Evolutionary conservation across 371 early-diverging fungal genomes (phyloP), one percentile per base, ranked within the genome.

Genomic region (Basidiobolus meristosporus): DNA sequence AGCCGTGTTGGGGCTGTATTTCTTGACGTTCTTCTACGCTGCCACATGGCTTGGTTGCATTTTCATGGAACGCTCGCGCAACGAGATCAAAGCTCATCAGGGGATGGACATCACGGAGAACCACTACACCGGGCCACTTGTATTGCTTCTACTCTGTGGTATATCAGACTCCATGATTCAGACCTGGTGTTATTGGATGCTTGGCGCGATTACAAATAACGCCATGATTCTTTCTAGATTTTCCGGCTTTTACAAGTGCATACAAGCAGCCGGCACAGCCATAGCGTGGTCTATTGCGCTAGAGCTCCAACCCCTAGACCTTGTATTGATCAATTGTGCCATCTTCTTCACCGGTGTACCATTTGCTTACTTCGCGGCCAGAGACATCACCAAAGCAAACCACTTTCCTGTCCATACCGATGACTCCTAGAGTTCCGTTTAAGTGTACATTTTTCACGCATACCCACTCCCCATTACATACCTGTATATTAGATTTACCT

Each of bases 181-280:
- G 55, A 55, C 59, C 12, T 52, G 46, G 36, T 53, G 50, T 18
- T 62, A 59, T 47, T 81, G 82, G 81, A 45, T 82, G 21, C 75
- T 81, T 62, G 82, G 82, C 9, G 68, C 81, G 30, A 62, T 78
- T 39, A 63, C 74, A 22, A 78, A 78, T 52, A 75, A 83, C 33
- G 62, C 70, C 46, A 50, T 61, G 42, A 45, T 62, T 23, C 61
- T 80, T 18, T 65, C 83, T 33, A 63, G 75, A 26, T 84, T 72
- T 48, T 71, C 77, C 16, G 87, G 62, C 15, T 58, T 53, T 43
- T 61, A 56, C 48, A 61, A 61, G 38, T 51, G 56, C 7, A 47
- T 61, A 16, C 62, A 61, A 39, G 57, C 62, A 11, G 53, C 56
- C 10, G 62, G 62, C n/a, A 45, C 47, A 7, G 62, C 62, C n/a